Conservation (phyloP, 768 basidiomycete genomes). For the Xerocomellus intermedius region DNA sequence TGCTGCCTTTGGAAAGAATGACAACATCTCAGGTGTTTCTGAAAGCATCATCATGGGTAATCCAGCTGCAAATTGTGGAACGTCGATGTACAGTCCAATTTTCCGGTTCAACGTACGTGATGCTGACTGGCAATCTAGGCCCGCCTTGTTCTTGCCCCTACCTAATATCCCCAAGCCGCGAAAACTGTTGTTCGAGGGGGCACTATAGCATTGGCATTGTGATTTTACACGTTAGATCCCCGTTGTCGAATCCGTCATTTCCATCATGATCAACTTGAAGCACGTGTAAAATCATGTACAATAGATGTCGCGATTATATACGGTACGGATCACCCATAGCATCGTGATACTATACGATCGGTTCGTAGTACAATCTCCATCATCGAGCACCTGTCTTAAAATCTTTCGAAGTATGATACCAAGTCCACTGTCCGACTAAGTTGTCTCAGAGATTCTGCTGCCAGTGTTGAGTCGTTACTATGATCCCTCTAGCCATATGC, state of each 20-base stretch:
- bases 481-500: background rate
- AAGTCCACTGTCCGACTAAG: background rate
- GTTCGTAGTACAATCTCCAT: background rate
- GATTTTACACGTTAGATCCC: background rate
- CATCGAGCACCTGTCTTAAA: background rate
- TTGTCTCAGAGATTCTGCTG: background rate
- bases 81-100: constrained; percentile 69
- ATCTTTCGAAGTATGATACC: background rate
- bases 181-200: constrained; percentile 35
- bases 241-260: background rate
- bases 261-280: background rate
- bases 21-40: constrained; percentile 93
- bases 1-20: constrained; percentile 92
- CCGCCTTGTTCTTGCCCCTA: constrained; percentile 33
- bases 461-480: background rate
- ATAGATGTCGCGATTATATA: background rate
- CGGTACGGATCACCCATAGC: background rate
- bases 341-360: background rate
- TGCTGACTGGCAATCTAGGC: constrained; percentile 26
- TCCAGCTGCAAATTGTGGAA: constrained; percentile 90
- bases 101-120: background rate
- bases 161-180: constrained; percentile 37
- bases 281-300: background rate
- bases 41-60: constrained; percentile 99
- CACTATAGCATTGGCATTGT: constrained; percentile 16